phyloP scores from a whole-genome alignment of 2,329 filamentous ascomycete species.

The Penicillium sp. region DNA sequence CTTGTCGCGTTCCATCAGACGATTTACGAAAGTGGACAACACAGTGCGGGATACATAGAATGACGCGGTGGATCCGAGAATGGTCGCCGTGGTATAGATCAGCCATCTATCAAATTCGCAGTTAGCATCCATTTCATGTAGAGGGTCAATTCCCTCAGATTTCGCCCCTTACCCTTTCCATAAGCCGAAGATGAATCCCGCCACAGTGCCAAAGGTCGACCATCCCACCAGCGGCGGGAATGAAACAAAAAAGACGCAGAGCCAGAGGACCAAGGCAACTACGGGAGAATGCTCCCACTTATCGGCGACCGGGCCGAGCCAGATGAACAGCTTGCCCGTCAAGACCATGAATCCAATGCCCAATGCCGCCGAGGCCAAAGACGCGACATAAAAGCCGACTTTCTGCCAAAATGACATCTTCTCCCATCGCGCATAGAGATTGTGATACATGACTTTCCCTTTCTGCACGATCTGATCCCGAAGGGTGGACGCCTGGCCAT shows the following conservation, averaged over 20 bases:
- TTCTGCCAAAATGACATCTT: conserved; percentile 53
- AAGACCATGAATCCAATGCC: conserved; percentile 67
- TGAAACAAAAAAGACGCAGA: conserved; percentile 66
- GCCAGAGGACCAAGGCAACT: conserved; percentile 71
- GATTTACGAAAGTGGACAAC: conserved; percentile 69
- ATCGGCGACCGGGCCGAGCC: conserved; percentile 65
- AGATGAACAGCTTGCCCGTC: conserved; percentile 71
- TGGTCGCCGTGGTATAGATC: conserved; percentile 70
- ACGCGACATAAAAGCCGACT: conserved; percentile 50
- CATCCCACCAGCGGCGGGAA: conserved; percentile 89
- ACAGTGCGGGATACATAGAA: conserved; percentile 77
- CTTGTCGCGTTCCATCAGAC: conserved; percentile 73
- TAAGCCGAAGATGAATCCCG: conserved; percentile 66
- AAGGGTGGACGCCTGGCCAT: conserved; percentile 28
- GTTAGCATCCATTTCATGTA: conserved; percentile 5
- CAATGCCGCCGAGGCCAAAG: conserved; percentile 50
- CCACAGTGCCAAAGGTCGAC: conserved; percentile 65
- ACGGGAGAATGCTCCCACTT: conserved; percentile 67
- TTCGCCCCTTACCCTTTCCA: conserved; percentile 56
- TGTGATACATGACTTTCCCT: conserved; percentile 32
- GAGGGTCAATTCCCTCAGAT: background rate
- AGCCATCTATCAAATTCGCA: conserved; percentile 59
- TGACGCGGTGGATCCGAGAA: conserved; percentile 68
- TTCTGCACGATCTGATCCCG: conserved; percentile 38
- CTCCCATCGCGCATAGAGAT: conserved; percentile 31